These are phyloP conservation scores for Spergularia bocconei DNA, from an alignment of 148 eudicot species.

Conservation along the genomic window DNA sequence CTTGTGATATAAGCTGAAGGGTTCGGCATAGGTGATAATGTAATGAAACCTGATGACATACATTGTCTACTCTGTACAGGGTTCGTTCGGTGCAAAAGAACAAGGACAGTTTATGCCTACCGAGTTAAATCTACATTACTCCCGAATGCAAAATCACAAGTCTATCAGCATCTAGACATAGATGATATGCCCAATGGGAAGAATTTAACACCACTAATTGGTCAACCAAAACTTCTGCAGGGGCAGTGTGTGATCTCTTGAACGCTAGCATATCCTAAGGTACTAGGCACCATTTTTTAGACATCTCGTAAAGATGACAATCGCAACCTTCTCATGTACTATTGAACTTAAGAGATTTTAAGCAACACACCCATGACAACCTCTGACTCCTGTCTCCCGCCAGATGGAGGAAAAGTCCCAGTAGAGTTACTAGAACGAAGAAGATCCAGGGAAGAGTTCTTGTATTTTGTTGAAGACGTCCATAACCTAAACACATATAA, in stretches of 20 bases:
- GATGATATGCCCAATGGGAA: not conserved
- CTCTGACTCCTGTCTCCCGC: conserved; percentile 7
- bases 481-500: conserved; percentile 63
- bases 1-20: not conserved
- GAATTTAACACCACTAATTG: not conserved
- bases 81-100: no score
- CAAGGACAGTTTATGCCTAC: not conserved
- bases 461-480: conserved; percentile 87
- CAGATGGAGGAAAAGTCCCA: not conserved
- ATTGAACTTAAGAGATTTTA: not conserved
- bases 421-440: conserved; percentile 36
- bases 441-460: conserved; percentile 82
- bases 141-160: not conserved
- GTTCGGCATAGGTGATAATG: not conserved
- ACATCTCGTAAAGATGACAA: not conserved
- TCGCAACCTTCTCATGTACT: not conserved
- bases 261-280: not conserved
- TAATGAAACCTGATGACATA: not conserved
- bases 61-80: conserved; percentile 2
- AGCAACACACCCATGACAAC: not conserved
- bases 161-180: not conserved
- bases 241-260: conserved; percentile 3
- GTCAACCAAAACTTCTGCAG: conserved; percentile 22
- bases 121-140: not conserved
- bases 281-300: not conserved